Base-by-base conservation (phyloP, 2,329 filamentous ascomycete species). In the Pseudocercospora vitis region DNA sequence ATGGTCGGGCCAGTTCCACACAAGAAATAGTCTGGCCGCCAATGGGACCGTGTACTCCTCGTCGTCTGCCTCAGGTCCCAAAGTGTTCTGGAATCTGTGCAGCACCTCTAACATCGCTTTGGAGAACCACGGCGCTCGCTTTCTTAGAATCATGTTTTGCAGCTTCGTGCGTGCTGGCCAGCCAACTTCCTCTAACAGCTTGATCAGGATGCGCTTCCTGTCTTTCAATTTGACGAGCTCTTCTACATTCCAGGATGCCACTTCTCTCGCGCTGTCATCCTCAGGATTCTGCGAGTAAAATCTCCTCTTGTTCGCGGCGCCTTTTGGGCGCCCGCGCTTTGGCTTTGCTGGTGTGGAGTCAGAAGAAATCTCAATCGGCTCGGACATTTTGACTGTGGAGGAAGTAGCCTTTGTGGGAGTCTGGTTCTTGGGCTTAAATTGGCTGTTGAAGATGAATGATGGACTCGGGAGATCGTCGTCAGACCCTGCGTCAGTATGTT, bases 131-230 rank as follows among this genome's bases (percentile, higher is more conserved):
- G 42, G 42, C 23, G 29, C 24, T 45, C 42, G 14, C 14, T 18
- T 28, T 12, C 6, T 45, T 8, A 23, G 24, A 19, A 45, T 21
- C 14, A 40, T 14, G 8, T 19, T 48, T 7, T 12, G 28, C 24
- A 56, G 14, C 19, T 48, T 35, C 3, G 33, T 29, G 21, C 44
- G 19, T 55, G 58, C 21, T 35, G 35, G 8, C 58, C 37, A 6
- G 1, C 59, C 61, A 11, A 53, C 64, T 8, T 71, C 65, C 6
- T 60, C 53, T 1, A 80, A 61, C 1, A 73, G 57, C 48, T 76
- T 75, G 45, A 77, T 72, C 18, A 80, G 57, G 1, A 78, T 62
- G 4, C 75, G 70, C 32, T 73, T 71, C 8, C 76, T 67, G 56
- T 81, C 60, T 9, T 18, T 6, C 12, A 44, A 32, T 9, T 21